Conservation (phyloP, 2,329 filamentous ascomycete species). For the Fusarium sublunatum region DNA sequence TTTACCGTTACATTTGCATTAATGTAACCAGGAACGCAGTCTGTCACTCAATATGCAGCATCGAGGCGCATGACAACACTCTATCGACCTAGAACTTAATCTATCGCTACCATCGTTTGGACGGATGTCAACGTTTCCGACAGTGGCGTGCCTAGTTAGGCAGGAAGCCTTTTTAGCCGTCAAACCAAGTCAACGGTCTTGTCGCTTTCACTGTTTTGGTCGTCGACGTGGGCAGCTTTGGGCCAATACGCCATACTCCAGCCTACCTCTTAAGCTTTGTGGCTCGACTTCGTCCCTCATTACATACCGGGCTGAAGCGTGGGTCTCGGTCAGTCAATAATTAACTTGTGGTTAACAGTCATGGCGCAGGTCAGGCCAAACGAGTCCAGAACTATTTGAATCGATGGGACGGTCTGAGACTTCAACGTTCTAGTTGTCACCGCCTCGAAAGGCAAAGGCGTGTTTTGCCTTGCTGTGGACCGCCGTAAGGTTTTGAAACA, state of each 20-base stretch:
- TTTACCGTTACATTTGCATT: conserved; percentile 2
- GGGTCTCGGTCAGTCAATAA: background rate
- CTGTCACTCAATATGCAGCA: background rate
- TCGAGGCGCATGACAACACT: conserved; percentile 4
- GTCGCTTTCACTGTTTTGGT: conserved; percentile 8
- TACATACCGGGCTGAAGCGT: conserved; percentile 5
- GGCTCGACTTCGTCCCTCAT: background rate
- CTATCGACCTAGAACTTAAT: conserved; percentile 8
- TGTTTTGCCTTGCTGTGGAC: conserved; percentile 1
- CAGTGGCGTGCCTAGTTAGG: conserved; percentile 19
- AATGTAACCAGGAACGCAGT: background rate
- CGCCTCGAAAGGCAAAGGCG: conserved; percentile 19
- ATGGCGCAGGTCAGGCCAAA: conserved; percentile 3
- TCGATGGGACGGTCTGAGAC: conserved; percentile 14
- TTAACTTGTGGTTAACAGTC: conserved; percentile 9
- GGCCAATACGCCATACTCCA: conserved; percentile 4
- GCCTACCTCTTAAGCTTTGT: conserved; percentile 1
- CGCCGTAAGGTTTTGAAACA: conserved; percentile 17
- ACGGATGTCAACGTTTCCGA: conserved; percentile 11
- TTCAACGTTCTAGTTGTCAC: conserved; percentile 14
- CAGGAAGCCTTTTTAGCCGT: conserved; percentile 3
- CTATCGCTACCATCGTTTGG: conserved; percentile 9
- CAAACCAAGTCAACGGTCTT: conserved; percentile 7
- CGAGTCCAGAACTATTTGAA: conserved; percentile 3
- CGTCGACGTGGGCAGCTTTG: conserved; percentile 1